These are phyloP conservation scores for Leccinum subtestaceum DNA, from an alignment of 768 basidiomycete species.

Conservation along the genomic window DNA sequence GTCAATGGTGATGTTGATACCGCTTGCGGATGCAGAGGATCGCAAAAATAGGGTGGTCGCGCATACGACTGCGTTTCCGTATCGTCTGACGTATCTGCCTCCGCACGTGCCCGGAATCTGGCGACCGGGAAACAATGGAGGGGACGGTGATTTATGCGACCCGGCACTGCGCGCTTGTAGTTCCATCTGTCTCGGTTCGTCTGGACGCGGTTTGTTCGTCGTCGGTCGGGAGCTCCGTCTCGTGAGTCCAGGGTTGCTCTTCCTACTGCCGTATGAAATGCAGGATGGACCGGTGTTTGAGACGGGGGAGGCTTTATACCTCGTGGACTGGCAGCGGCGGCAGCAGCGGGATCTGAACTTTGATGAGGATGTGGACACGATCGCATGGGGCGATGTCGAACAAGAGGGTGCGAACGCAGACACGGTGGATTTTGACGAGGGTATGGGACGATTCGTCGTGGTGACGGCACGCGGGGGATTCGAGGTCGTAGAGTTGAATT, in stretches of 20 bases:
- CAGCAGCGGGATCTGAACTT: background rate
- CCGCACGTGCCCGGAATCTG: constrained; percentile 2
- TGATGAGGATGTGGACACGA: background rate
- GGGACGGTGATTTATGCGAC: background rate
- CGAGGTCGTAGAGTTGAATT: constrained; percentile 26
- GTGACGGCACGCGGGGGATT: constrained; percentile 25
- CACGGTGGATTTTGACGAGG: constrained; percentile 30
- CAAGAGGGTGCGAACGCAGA: constrained; percentile 7
- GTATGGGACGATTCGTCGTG: constrained; percentile 32
- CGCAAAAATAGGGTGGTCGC: background rate
- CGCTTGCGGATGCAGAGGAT: constrained; percentile 10
- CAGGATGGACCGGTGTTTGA: constrained; percentile 29
- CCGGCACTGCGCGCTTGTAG: constrained; percentile 9
- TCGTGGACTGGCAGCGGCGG: constrained; percentile 7
- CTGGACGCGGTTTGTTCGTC: constrained; percentile 30
- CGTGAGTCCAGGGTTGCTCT: constrained; percentile 21
- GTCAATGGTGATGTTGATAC: constrained; percentile 27
- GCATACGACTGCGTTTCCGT: constrained; percentile 14
- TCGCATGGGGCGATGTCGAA: background rate
- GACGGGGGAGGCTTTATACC: constrained; percentile 19
- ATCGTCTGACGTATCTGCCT: constrained; percentile 18
- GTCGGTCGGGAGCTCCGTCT: constrained; percentile 23
- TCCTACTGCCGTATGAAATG: constrained; percentile 32
- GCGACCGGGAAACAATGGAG: background rate
- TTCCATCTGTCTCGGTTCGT: constrained; percentile 21